phyloP scores from a whole-genome alignment of 139 green algal genomes.

The Closterium sp. region DNA sequence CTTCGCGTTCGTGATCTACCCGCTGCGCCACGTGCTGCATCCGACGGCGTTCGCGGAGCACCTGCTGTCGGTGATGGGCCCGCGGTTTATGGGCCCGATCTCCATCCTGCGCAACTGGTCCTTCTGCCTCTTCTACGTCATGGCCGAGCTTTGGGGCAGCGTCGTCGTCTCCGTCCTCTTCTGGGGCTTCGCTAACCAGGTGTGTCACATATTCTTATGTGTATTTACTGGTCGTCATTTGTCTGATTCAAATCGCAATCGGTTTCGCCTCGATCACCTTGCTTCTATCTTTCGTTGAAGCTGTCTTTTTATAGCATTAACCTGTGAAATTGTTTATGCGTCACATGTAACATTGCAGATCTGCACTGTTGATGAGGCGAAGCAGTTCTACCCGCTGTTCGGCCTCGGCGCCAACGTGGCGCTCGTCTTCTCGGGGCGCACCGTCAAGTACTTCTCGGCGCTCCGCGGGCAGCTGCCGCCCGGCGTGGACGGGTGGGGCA shows the following conservation, averaged over 20 bases:
- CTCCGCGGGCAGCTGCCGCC: slow-evolving; percentile 79
- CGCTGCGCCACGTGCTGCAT: slow-evolving; percentile 84
- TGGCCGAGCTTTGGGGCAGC: slow-evolving; percentile 98
- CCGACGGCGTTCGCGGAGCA: slow-evolving; percentile 78
- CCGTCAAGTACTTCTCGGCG: slow-evolving; percentile 94
- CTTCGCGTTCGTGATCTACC: slow-evolving; percentile 97
- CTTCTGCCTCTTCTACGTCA: slow-evolving; percentile 99
- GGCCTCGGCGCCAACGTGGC: slow-evolving; percentile 97
- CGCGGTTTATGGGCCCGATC: slow-evolving; percentile 88
- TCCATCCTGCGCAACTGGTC: slow-evolving; percentile 98
- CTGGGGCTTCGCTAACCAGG: slow-evolving; percentile 97
- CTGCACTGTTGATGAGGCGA: slow-evolving; percentile 97
- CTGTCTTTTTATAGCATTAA: background rate
- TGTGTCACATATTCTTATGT: slow-evolving; percentile 2
- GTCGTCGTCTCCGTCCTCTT: slow-evolving; percentile 99
- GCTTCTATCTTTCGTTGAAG: background rate
- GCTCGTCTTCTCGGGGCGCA: slow-evolving; percentile 94
- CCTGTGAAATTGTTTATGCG: background rate
- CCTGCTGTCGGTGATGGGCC: slow-evolving; percentile 73
- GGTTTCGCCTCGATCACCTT: too few relatives aligned
- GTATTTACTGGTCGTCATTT: background rate
- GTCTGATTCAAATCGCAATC: too few relatives aligned
- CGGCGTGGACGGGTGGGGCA: slow-evolving; percentile 92
- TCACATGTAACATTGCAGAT: slow-evolving; percentile 63
- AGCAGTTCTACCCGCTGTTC: slow-evolving; percentile 98